phyloP scores from a whole-genome alignment of 306 rosid genomes.

The Cucurbita pepo region DNA sequence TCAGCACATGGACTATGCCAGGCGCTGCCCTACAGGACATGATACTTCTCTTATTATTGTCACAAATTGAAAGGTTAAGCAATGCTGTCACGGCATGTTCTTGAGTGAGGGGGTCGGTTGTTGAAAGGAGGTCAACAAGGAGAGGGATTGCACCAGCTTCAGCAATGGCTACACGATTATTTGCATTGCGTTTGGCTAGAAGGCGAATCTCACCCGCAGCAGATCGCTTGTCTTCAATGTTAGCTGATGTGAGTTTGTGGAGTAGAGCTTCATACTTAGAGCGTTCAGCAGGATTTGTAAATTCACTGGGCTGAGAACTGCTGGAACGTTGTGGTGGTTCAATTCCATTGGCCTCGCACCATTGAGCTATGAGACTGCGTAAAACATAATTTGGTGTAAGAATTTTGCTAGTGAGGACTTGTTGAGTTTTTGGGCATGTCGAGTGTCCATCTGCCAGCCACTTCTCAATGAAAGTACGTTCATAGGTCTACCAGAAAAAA shows the following conservation, averaged over 20 bases:
- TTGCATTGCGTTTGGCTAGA: conserved; percentile 90
- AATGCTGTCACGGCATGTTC: conserved; percentile 95
- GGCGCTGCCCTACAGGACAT: conserved; percentile 71
- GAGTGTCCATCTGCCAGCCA: conserved; percentile 77
- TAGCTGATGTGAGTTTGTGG: conserved; percentile 41
- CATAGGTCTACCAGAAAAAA: conserved; percentile 66
- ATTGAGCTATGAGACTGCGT: conserved; percentile 80
- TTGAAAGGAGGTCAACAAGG: conserved; percentile 58
- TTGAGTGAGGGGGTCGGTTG: conserved; percentile 80
- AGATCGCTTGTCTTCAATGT: conserved; percentile 64
- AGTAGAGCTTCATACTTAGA: conserved; percentile 51
- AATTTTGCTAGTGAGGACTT: conserved; percentile 47
- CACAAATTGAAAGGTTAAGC: conserved; percentile 86
- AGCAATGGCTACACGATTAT: conserved; percentile 87
- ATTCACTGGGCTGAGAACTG: conserved; percentile 42
- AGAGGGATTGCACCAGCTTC: conserved; percentile 95
- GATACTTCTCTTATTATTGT: conserved; percentile 72
- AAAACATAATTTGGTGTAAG: conserved; percentile 82
- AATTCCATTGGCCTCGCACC: conserved; percentile 86
- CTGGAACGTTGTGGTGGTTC: conserved; percentile 82
- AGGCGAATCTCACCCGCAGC: conserved; percentile 94
- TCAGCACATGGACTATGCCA: conserved; percentile 80
- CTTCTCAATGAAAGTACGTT: conserved; percentile 76
- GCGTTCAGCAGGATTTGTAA: conserved; percentile 52
- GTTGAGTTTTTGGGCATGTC: conserved; percentile 92